A percentile compares a stretch with the other conserved stretches of the same genome.
These are phyloP conservation scores for Candida adriatica DNA, from an alignment of 805 yeast species.

Conservation along the genomic window DNA sequence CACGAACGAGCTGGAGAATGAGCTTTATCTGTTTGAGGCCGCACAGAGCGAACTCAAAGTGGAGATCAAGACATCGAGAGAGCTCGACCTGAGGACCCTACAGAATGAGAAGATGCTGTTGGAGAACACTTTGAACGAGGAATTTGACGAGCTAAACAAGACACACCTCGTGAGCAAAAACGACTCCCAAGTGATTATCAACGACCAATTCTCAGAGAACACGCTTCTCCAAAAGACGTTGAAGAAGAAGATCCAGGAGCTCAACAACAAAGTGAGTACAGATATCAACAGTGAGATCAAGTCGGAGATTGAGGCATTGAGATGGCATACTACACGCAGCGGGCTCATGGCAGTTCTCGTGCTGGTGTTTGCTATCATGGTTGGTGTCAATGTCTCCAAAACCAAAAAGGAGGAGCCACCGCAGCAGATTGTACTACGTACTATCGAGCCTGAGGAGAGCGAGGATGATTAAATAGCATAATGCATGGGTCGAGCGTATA, in stretches of 20 bases:
- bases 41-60: conserved; percentile 82
- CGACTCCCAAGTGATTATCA: conserved; percentile 75
- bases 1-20: conserved; percentile 74
- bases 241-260: conserved; percentile 67
- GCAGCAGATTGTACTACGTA: conserved; percentile 28
- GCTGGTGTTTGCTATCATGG: conserved; percentile 55
- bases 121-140: conserved; percentile 63
- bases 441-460: conserved; percentile 23
- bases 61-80: conserved; percentile 69
- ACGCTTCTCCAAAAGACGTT: conserved; percentile 65
- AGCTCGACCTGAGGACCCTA: conserved; percentile 58
- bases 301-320: conserved; percentile 77
- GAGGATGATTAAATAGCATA: conserved; percentile 17
- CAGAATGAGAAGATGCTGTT: conserved; percentile 60
- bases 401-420: conserved; percentile 27
- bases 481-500: no score
- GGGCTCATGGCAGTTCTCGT: conserved; percentile 73
- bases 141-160: conserved; percentile 72
- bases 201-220: conserved; percentile 82
- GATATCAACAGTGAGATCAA: conserved; percentile 75
- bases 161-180: conserved; percentile 52
- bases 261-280: conserved; percentile 78
- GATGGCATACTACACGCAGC: conserved; percentile 91
- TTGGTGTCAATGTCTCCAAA: conserved; percentile 38
- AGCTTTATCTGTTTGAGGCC: conserved; percentile 81